Percentiles rank a stretch among this genome's conserved stretches.
Conservation (phyloP, 2,329 filamentous ascomycete genomes). For the Dothideomycetidae sp. region DNA sequence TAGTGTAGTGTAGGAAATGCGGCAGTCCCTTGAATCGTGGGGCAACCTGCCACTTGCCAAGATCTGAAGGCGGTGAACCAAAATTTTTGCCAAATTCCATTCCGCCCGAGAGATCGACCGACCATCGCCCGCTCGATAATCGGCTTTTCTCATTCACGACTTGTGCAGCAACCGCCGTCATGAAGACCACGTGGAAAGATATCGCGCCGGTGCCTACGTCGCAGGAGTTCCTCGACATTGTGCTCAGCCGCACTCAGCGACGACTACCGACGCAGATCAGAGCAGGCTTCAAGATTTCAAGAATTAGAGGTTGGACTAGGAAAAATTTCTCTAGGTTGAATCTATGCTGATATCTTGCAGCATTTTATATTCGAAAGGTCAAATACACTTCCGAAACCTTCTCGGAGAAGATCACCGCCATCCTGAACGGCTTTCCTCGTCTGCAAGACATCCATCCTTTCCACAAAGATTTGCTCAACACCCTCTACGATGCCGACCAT, state of each 20-base stretch:
- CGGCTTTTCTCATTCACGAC: too few species aligned
- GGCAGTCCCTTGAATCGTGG: neutral
- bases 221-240: slow-evolving; percentile 95
- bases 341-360: slow-evolving; percentile 27
- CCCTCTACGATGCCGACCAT: slow-evolving; percentile 95
- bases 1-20: too few species aligned
- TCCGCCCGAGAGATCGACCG: neutral
- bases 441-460: slow-evolving; percentile 93
- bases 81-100: neutral
- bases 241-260: slow-evolving; percentile 83
- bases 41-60: neutral
- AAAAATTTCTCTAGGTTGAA: neutral
- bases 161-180: slow-evolving; percentile 22
- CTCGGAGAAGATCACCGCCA: slow-evolving; percentile 78
- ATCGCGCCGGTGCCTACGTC: slow-evolving; percentile 50
- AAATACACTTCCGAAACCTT: slow-evolving; percentile 98
- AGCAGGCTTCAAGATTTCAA: slow-evolving; percentile 86
- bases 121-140: too few species aligned
- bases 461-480: slow-evolving; percentile 85
- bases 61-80: slow-evolving; percentile 2
- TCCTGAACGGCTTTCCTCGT: slow-evolving; percentile 84
- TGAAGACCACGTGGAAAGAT: slow-evolving; percentile 49
- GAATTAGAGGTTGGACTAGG: slow-evolving; percentile 52
- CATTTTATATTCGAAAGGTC: slow-evolving; percentile 94
- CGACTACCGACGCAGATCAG: slow-evolving; percentile 91